A percentile compares a stretch with the other conserved stretches of the same genome.
Evolutionary conservation across 1,284 basidiomycete species (phyloP).

Genomic region (Rhodotorula sp.): DNA sequence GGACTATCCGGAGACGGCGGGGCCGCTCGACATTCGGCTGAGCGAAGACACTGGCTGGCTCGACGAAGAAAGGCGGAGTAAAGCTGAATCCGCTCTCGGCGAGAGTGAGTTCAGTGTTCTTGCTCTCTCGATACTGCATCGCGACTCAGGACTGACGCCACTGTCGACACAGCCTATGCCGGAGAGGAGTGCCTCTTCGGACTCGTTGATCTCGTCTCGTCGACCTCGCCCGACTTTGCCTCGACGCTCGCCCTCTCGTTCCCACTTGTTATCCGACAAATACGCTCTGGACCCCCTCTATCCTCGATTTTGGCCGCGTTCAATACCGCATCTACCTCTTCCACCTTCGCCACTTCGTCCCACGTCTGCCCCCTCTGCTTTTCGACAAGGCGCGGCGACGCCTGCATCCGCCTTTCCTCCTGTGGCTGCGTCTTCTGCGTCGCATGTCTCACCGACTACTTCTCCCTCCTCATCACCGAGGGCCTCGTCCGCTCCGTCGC

Average conservation of each 20-base stretch:
- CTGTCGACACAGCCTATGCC: conserved; percentile 9
- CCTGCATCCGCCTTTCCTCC: conserved; percentile 62
- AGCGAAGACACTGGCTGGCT: conserved; percentile 26
- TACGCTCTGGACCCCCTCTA: neutral
- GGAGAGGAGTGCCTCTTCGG: conserved; percentile 33
- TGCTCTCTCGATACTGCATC: neutral
- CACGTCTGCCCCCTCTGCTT: conserved; percentile 49
- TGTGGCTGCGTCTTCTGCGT: conserved; percentile 74
- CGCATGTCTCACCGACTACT: conserved; percentile 69
- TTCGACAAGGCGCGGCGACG: conserved; percentile 65
- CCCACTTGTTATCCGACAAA: conserved; percentile 11
- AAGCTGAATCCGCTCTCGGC: neutral
- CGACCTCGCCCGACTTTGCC: conserved; percentile 23
- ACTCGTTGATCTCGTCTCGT: conserved; percentile 32
- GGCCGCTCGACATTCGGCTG: conserved; percentile 16
- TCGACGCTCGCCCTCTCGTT: conserved; percentile 14
- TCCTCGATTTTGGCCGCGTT: neutral
- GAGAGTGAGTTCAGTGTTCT: conserved; percentile 4
- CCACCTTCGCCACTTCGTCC: conserved; percentile 15
- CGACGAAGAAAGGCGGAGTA: neutral
- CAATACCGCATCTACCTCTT: neutral
- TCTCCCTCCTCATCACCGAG: conserved; percentile 70
- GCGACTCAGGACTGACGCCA: neutral
- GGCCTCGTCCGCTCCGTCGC: conserved; percentile 68
- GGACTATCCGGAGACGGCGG: conserved; percentile 31